A percentile compares a stretch with the other conserved stretches of the same genome.
phyloP scores from a whole-genome alignment of 805 yeast genomes.

The Candida arabinofermentans region DNA sequence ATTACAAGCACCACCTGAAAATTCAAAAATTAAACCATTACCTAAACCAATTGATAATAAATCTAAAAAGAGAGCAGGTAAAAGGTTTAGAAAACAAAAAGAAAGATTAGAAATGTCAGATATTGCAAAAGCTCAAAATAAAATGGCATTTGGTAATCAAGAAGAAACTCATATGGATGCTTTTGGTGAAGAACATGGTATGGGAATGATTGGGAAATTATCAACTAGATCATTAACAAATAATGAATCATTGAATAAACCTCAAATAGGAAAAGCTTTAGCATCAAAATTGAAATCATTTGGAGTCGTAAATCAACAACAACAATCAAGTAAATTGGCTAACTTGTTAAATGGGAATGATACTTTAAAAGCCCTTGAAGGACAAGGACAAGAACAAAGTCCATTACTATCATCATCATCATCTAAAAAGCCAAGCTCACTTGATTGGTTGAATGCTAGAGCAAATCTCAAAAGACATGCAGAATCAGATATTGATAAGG shows the following conservation, averaged over 20 bases:
- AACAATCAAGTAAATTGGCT: slow-evolving; percentile 18
- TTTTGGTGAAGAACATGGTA: slow-evolving; percentile 77
- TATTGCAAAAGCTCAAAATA: slow-evolving; percentile 75
- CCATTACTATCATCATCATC: background rate
- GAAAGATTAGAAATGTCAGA: slow-evolving; percentile 81
- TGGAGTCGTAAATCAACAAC: slow-evolving; percentile 11
- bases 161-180: slow-evolving; percentile 61
- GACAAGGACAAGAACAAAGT: background rate
- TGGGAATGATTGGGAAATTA: slow-evolving; percentile 60
- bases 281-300: slow-evolving; percentile 10
- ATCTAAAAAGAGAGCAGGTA: slow-evolving; percentile 85
- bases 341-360: slow-evolving; percentile 9
- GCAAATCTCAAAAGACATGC: no score
- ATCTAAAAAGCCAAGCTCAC: no score
- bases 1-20: slow-evolving; percentile 73
- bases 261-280: slow-evolving; percentile 13
- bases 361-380: slow-evolving; percentile 3
- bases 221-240: slow-evolving; percentile 18
- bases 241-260: slow-evolving; percentile 2
- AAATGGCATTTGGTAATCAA: slow-evolving; percentile 74
- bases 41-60: slow-evolving; percentile 72
- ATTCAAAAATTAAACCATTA: slow-evolving; percentile 60
- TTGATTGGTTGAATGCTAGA: no score
- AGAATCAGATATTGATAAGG: no score
- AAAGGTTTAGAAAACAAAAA: slow-evolving; percentile 71